phyloP scores from a whole-genome alignment of 345 rosid genomes.

The Eucalyptus victrix region DNA sequence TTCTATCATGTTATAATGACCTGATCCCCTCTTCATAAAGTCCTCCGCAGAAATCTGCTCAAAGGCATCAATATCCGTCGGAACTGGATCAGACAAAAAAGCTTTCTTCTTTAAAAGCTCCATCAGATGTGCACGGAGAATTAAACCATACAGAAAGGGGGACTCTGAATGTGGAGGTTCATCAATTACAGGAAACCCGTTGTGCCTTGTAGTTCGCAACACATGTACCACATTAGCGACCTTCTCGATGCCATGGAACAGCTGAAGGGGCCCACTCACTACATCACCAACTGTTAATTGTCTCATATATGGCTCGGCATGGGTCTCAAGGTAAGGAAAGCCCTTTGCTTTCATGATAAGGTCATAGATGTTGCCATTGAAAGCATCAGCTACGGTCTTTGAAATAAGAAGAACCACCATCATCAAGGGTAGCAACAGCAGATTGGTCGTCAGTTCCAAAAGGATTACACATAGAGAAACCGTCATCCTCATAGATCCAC shows the following conservation, averaged over 20 bases:
- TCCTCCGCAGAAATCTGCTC: conserved; percentile 40
- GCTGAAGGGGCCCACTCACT: conserved; percentile 74
- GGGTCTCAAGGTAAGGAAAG: conserved; percentile 71
- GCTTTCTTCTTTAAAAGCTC: conserved; percentile 59
- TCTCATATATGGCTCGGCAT: conserved; percentile 90
- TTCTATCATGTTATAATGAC: conserved; percentile 41
- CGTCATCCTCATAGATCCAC: conserved; percentile 95
- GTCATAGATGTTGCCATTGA: conserved; percentile 69
- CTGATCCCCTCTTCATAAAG: conserved; percentile 76
- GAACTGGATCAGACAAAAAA: conserved; percentile 38
- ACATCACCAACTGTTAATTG: conserved; percentile 72
- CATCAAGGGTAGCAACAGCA: conserved; percentile 76
- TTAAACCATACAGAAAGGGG: conserved; percentile 55
- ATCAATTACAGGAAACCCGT: conserved; percentile 81
- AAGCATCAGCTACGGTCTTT: conserved; percentile 91
- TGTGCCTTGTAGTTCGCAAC: conserved; percentile 58
- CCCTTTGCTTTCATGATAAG: conserved; percentile 89
- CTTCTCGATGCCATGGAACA: conserved; percentile 67
- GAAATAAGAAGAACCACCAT: conserved; percentile 91
- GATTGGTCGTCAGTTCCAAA: conserved; percentile 81
- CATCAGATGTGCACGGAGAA: conserved; percentile 74
- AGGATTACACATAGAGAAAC: conserved; percentile 83
- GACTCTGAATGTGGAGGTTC: conserved; percentile 35
- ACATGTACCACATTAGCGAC: conserved; percentile 61
- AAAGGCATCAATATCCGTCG: conserved; percentile 16